Evolutionary conservation across 2,329 filamentous ascomycete species (phyloP).

Genomic region (Alternaria gansuensis): DNA sequence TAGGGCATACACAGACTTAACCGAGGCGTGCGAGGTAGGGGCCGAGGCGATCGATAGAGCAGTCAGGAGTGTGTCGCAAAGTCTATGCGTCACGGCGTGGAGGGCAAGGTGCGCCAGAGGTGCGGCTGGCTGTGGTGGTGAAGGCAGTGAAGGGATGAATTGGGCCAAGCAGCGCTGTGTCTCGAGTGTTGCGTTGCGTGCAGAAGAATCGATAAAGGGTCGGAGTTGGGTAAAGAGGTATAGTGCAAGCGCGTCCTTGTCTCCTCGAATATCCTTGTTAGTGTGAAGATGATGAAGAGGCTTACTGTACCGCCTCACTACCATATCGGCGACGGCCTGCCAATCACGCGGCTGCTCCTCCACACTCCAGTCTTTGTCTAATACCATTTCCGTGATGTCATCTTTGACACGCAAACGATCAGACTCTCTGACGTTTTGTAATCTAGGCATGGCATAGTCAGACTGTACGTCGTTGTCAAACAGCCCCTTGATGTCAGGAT

Average conservation of each 20-base stretch:
- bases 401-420: conserved; percentile 52
- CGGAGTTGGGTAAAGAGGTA: conserved; percentile 44
- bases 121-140: conserved; percentile 23
- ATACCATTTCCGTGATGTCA: conserved; percentile 59
- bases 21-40: conserved; percentile 17
- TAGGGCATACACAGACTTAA: not conserved
- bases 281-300: conserved; percentile 57
- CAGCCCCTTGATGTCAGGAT: conserved; percentile 50
- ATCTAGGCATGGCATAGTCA: conserved; percentile 50
- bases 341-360: conserved; percentile 59
- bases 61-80: conserved; percentile 49
- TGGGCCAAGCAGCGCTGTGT: conserved; percentile 60
- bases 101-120: conserved; percentile 46
- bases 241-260: conserved; percentile 32
- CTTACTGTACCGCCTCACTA: conserved; percentile 69
- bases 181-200: conserved; percentile 53
- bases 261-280: conserved; percentile 24
- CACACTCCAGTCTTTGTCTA: conserved; percentile 33
- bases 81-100: conserved; percentile 37
- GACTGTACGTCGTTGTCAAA: conserved; percentile 50
- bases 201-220: conserved; percentile 53
- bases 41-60: conserved; percentile 29
- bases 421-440: conserved; percentile 46
- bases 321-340: conserved; percentile 73
- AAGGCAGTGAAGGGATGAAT: conserved; percentile 41